Evolutionary conservation across 371 early-diverging fungal genomes (phyloP), one percentile per base, ranked within the genome.

Genomic region (Mortierella sp.): DNA sequence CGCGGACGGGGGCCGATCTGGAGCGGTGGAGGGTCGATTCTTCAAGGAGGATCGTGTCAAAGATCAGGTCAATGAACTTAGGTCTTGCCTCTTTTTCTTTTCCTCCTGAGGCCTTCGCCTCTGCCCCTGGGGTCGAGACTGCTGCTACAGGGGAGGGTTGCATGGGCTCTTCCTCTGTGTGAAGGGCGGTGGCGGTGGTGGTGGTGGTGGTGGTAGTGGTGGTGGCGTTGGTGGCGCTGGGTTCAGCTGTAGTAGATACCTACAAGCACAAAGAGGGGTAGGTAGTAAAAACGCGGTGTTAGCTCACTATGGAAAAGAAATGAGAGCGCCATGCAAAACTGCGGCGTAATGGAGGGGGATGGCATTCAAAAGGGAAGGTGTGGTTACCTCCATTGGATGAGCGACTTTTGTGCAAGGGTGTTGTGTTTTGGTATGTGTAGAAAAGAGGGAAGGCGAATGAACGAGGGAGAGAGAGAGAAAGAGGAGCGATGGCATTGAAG

Each of bases 41-140:
- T 41, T 83, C 83, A 11, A 83, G 18, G 38, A 83, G 70, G 71
- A 83, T 70, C 3, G 72, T 72, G 35, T 79, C 79, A 48, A 74
- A 74, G 10, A 83, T 29, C 0, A 75, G 55, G 4, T 72, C 78
- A 29, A 73, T 38, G n/a, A 81, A 58, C 21, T 41, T 65, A 38
- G 16, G 60, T 32, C 60, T 18, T 60, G 60, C 32, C 32, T 16
- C 35, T 35, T 35, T 2, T 35, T 2, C 60, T 60, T 21, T 21
- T 51, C 29, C 60, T 29, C 32, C 35, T 14, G 35, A 51, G 5
- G 51, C 5, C 32, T 32, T 60, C 6, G 27, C 3, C 12, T 60
- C 60, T 12, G 60, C 27, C 4, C 18, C 60, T 27, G 29, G 16
- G 35, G 21, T 21, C 5, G 63, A 5, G 38, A 38, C 14, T 18